Evolutionary conservation across 805 yeast species (phyloP).

Genomic region (Candida arabinofermentans): DNA sequence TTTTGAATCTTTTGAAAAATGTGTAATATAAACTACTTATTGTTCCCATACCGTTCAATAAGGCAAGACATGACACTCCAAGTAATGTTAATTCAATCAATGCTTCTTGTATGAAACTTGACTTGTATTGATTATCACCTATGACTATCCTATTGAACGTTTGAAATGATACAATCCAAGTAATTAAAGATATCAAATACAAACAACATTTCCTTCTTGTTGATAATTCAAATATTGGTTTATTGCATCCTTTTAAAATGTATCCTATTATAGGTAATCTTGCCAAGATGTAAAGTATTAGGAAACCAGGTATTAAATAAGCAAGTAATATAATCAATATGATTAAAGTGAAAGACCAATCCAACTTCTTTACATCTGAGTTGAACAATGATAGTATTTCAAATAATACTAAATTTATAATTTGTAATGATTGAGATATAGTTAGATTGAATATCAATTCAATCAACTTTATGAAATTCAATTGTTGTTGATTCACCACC

Average conservation of each 20-base stretch:
- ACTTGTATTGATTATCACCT: not conserved
- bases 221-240: not conserved
- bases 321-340: slow-evolving; percentile 36
- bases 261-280: not conserved
- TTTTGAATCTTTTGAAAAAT: slow-evolving; percentile 17
- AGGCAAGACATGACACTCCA: slow-evolving; percentile 48
- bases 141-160: slow-evolving; percentile 2
- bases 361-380: slow-evolving; percentile 25
- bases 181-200: slow-evolving; percentile 11
- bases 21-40: slow-evolving; percentile 39
- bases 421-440: slow-evolving; percentile 25
- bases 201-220: slow-evolving; percentile 2
- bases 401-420: slow-evolving; percentile 26
- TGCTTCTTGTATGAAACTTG: slow-evolving; percentile 23
- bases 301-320: slow-evolving; percentile 40
- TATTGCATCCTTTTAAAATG: not conserved
- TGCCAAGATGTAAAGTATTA: slow-evolving; percentile 3
- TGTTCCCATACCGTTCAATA: slow-evolving; percentile 50
- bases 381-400: slow-evolving; percentile 25
- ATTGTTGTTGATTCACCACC: not conserved
- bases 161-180: slow-evolving; percentile 37
- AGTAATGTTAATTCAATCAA: slow-evolving; percentile 43
- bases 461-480: not conserved
- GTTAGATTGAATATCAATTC: slow-evolving; percentile 19
- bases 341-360: slow-evolving; percentile 39